Conservation (phyloP, 2,329 filamentous ascomycete species). For the Karstenula rhodostoma region DNA sequence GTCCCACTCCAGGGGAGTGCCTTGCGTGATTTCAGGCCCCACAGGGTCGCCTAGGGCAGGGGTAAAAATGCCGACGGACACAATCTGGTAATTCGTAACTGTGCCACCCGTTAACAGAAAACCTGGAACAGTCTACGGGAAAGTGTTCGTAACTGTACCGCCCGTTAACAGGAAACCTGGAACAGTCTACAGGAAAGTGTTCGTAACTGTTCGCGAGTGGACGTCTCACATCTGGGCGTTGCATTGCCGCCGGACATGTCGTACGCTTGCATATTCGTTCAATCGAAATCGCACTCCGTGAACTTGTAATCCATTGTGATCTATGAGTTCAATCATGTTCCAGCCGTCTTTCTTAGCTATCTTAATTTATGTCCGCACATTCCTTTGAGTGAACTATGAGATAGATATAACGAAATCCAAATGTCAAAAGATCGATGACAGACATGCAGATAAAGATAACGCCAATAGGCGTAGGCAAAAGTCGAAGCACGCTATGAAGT, state of each 20-base stretch:
- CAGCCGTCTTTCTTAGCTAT: not conserved
- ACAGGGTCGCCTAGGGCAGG: not conserved
- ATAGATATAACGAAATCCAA: not conserved
- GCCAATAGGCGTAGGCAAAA: not conserved
- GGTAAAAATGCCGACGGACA: not conserved
- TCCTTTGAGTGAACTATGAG: not conserved
- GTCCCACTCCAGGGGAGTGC: not conserved
- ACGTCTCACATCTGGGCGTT: not conserved
- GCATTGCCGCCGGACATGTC: not conserved
- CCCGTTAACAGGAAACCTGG: not conserved
- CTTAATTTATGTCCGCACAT: not conserved
- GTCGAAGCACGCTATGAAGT: not conserved
- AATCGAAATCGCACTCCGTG: not conserved
- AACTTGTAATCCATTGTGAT: not conserved
- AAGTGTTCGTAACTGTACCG: not conserved
- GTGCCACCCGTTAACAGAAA: not conserved
- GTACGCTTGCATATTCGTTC: not conserved
- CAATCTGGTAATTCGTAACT: not conserved
- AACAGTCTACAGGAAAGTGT: not conserved
- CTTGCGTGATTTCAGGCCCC: not conserved
- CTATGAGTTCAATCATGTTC: not conserved
- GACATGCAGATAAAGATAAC: not conserved
- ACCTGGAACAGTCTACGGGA: not conserved
- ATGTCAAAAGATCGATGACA: not conserved
- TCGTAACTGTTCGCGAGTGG: not conserved